Conservation (phyloP, 768 basidiomycete genomes). For the Zangia roseola region DNA sequence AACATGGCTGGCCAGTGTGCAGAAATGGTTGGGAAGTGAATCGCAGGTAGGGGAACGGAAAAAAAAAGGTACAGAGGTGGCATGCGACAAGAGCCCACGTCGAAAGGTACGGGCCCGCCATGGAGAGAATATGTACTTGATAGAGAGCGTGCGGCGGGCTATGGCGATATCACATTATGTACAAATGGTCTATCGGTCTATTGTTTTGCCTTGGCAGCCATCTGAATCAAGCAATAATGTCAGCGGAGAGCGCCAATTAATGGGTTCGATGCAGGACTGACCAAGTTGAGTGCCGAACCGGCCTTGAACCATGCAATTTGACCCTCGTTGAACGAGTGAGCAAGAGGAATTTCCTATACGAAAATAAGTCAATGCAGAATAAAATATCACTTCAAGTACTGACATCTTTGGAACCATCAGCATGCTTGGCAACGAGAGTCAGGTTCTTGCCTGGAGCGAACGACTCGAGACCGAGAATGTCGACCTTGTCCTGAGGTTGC, state of each 20-base stretch:
- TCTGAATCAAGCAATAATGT: constrained; percentile 36
- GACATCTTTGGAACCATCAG: constrained; percentile 72
- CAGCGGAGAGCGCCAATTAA: background rate
- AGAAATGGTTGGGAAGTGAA: background rate
- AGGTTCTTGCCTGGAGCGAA: constrained; percentile 94
- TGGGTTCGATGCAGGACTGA: constrained; percentile 37
- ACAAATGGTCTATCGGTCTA: constrained; percentile 22
- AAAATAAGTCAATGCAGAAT: constrained; percentile 16
- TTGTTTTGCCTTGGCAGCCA: constrained; percentile 65
- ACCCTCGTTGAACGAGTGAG: constrained; percentile 95
- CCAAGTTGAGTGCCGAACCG: constrained; percentile 89
- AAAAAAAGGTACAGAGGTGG: background rate
- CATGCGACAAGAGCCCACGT: background rate
- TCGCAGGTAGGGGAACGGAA: background rate
- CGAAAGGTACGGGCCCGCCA: background rate
- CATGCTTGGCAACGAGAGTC: constrained; percentile 78
- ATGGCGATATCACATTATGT: background rate
- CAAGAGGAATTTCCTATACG: constrained; percentile 66
- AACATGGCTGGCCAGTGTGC: constrained; percentile 10
- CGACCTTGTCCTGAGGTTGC: constrained; percentile 81
- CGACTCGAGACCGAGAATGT: constrained; percentile 82
- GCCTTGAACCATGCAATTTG: constrained; percentile 99
- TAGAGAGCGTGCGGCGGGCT: background rate
- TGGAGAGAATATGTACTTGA: background rate
- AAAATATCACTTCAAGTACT: constrained; percentile 15